Percentiles rank a stretch among this genome's conserved stretches.
Evolutionary conservation across 495 filamentous ascomycete genomes (phyloP).

Genomic region (Lepraria neglecta): DNA sequence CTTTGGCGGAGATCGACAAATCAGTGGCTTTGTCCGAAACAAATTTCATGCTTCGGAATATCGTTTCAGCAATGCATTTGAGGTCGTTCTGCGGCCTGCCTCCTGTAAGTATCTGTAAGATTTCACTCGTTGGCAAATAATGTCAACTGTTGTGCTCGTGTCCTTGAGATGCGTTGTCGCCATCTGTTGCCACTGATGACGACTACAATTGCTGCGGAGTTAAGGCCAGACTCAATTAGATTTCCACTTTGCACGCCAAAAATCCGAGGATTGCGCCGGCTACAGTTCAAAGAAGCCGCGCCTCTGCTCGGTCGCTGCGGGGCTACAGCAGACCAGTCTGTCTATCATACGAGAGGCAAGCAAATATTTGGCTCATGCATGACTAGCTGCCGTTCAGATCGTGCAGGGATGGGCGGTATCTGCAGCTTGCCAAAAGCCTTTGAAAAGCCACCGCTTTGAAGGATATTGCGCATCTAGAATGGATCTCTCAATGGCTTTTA

Average conservation of each 20-base stretch:
- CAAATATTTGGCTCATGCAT: background rate
- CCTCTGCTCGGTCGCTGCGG: slow-evolving; percentile 11
- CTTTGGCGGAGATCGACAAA: slow-evolving; percentile 14
- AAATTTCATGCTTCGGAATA: slow-evolving; percentile 11
- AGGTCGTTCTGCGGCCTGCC: background rate
- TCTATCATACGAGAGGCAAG: slow-evolving; percentile 3
- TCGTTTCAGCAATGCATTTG: background rate
- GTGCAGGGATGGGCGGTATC: slow-evolving; percentile 19
- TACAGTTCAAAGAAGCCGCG: background rate
- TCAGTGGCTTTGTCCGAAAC: slow-evolving; percentile 19
- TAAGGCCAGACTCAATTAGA: slow-evolving; percentile 12
- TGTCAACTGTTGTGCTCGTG: background rate
- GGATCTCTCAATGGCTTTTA: background rate
- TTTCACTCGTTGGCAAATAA: no score
- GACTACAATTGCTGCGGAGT: slow-evolving; percentile 14
- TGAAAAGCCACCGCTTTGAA: slow-evolving; percentile 1
- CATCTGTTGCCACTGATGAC: slow-evolving; percentile 17
- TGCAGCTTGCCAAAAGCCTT: background rate
- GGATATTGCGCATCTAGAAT: background rate
- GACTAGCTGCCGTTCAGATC: slow-evolving; percentile 17
- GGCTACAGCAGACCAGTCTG: background rate
- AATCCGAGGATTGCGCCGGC: slow-evolving; percentile 1
- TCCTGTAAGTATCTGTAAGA: no score
- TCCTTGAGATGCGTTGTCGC: background rate
- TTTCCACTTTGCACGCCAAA: background rate